Evolutionary conservation across 2,329 filamentous ascomycete species (phyloP), one percentile per base, ranked within the genome.

Genomic region (Hypoxylon sp.): DNA sequence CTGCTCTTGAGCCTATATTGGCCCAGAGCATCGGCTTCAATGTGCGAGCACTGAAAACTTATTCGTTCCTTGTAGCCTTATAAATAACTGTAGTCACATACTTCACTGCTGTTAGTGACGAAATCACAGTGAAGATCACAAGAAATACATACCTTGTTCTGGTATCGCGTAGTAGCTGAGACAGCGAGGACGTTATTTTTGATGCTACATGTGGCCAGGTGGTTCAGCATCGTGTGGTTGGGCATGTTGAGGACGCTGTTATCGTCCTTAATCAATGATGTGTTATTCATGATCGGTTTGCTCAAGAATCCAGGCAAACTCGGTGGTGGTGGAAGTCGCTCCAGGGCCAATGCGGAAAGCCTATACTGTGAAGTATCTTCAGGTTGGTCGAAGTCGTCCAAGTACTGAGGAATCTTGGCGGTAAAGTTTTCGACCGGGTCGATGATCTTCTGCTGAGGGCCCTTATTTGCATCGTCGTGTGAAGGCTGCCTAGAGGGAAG

Each of bases 71-170:
- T n/a, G 91, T 91, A 12, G 91, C 91, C 77, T 97, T 97, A 76
- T 97, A 97, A 78, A 97, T 88, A 69, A 97, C 96, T 2, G 92
- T 97, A 3, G 93, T 97, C 25, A 97, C 89, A 73, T 97, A 97
- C 93, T 97, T 64, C 16, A 44, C 11, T 13, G 35, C 21, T 30
- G 40, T 57, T 51, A 61, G 56, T 16, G 13, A 35, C 19, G 82
- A 88, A 65, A 79, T 52, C 65, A 11, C 17, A 3, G 30, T 27
- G 19, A 44, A 42, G 20, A 25, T 16, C 9, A 34, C 13, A 34
- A 15, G 23, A 38, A 55, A 11, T 30, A 59, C 78, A 48, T 67
- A 90, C 90, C 84, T 99, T 99, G 73, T 90, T 88, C 76, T 91
- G 95, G 72, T 97, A 99, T 71, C 94, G 83, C n/a, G 94, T 99